Evolutionary conservation across 331 rosid genomes (phyloP), one percentile per base, ranked within the genome.

Genomic region (Malus hybrid): DNA sequence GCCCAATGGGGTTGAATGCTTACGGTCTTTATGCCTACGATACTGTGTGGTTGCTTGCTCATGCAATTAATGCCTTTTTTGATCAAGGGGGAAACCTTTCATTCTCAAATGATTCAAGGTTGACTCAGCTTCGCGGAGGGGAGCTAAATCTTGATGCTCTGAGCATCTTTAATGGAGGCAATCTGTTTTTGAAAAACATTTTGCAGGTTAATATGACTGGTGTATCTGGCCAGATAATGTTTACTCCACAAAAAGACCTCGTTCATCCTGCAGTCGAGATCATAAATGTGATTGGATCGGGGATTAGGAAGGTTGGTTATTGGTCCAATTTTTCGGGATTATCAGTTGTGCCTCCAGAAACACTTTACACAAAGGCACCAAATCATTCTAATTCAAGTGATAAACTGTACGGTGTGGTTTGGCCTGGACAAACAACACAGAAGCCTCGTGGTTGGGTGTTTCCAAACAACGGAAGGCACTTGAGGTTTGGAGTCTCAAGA

Each of bases 401-500:
- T 71, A 83, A n/a, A 71, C 81, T 95, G 6, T 52, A 20, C 20
- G 18, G 46, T 29, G 86, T 83, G 42, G 73, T 95, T 77, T 95
- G 99, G 99, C 99, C 99, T 1, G 99, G 99, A 78, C 86, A 90
- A 31, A 79, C 86, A 5, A 56, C 46, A 5, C 82, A 85, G 71
- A 86, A 39, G 79, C 99, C 99, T 74, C 97, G 97, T 15, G 99
- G 99, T 29, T 95, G 99, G 99, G 91, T 87, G 59, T 95, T 95
- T 76, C 97, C 99, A 2, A 89, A 82, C 88, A 87, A 70, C 67
- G 99, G 97, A 83, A 88, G 89, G 79, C 86, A 83, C 3, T 85
- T 95, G 84, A 89, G 27, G 52, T 89, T 95, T 42, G 99, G 93
- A 76, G 96, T 95, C 28, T 96, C 97, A 0, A 87, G 9, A 32